Percentiles rank a stretch among this genome's conserved stretches.
These are phyloP conservation scores for Phytophthora uliginosa DNA, from an alignment of 352 stramenopile species.

Conservation along the genomic window DNA sequence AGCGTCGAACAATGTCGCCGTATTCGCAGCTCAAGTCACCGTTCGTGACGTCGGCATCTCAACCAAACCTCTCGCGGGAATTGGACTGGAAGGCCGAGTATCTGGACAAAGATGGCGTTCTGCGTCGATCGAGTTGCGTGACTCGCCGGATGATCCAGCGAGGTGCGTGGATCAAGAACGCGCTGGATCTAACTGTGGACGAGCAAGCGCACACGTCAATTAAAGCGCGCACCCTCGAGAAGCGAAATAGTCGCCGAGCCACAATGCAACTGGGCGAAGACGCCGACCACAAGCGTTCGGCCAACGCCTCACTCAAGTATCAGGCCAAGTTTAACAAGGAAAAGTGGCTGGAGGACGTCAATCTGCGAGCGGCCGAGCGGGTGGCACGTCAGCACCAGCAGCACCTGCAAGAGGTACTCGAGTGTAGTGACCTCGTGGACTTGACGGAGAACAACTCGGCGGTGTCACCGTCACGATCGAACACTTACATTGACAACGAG, in stretches of 20 bases:
- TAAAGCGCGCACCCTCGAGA: conserved; percentile 4
- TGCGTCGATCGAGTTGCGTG: conserved; percentile 45
- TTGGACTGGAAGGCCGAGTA: conserved; percentile 53
- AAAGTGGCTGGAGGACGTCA: conserved; percentile 41
- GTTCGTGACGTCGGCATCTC: conserved; percentile 2
- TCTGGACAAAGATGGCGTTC: conserved; percentile 53
- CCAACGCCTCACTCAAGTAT: conserved; percentile 50
- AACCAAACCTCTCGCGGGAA: conserved; percentile 16
- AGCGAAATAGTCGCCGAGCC: conserved; percentile 1
- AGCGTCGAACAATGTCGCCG: conserved; percentile 11
- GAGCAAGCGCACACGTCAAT: conserved; percentile 44
- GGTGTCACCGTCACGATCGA: conserved; percentile 45
- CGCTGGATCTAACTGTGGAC: conserved; percentile 21
- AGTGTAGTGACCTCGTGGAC: conserved; percentile 26
- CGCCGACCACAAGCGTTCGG: conserved; percentile 21
- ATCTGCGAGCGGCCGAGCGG: conserved; percentile 39
- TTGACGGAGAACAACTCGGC: conserved; percentile 51
- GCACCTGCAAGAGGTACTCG: conserved; percentile 19
- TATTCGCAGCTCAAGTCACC: conserved; percentile 37
- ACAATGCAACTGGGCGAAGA: conserved; percentile 19
- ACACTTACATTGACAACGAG: conserved; percentile 56
- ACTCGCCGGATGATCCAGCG: conserved; percentile 45
- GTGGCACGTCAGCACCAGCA: conserved; percentile 47
- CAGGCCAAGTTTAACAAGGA: conserved; percentile 37
- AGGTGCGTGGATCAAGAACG: conserved; percentile 49